Evolutionary conservation across 345 rosid species (phyloP).

Genomic region (Draba incana): DNA sequence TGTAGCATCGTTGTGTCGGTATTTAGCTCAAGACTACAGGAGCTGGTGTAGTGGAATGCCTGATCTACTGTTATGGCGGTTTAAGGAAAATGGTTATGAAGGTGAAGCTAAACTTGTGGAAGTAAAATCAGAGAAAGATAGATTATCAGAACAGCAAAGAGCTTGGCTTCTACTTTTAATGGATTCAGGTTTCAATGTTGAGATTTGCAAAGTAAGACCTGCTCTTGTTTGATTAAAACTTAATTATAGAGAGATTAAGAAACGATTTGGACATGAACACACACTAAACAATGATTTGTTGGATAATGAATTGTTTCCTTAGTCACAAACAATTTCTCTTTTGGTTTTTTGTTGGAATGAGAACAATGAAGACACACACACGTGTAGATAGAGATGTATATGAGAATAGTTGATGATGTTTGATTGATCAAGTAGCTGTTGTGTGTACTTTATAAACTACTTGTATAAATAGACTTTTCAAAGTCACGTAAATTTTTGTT

Average conservation of each 20-base stretch:
- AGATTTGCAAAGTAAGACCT: constrained; percentile 82
- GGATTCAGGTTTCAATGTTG: constrained; percentile 79
- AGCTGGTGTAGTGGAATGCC: constrained; percentile 99
- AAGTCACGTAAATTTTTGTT: neutral
- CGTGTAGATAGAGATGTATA: neutral
- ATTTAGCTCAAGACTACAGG: constrained; percentile 75
- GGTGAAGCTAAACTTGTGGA: constrained; percentile 98
- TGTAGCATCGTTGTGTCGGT: constrained; percentile 72
- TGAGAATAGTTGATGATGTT: constrained; percentile 18
- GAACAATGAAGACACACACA: neutral
- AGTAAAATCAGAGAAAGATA: constrained; percentile 85
- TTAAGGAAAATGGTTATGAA: constrained; percentile 61
- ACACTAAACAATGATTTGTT: constrained; percentile 9
- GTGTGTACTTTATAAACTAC: neutral
- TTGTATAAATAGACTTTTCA: too few species aligned
- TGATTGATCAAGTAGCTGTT: constrained; percentile 8
- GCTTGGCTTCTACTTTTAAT: constrained; percentile 85
- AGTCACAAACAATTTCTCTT: neutral
- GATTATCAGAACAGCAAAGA: constrained; percentile 88
- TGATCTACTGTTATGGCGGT: constrained; percentile 85
- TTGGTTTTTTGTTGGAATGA: constrained; percentile 4
- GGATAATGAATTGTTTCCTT: constrained; percentile 5
- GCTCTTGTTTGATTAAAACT: constrained; percentile 14
- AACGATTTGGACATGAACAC: constrained; percentile 15
- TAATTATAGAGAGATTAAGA: constrained; percentile 5